These are phyloP conservation scores for Stemphylium lycopersici DNA, from an alignment of 2,329 filamentous ascomycete species.

Conservation along the genomic window DNA sequence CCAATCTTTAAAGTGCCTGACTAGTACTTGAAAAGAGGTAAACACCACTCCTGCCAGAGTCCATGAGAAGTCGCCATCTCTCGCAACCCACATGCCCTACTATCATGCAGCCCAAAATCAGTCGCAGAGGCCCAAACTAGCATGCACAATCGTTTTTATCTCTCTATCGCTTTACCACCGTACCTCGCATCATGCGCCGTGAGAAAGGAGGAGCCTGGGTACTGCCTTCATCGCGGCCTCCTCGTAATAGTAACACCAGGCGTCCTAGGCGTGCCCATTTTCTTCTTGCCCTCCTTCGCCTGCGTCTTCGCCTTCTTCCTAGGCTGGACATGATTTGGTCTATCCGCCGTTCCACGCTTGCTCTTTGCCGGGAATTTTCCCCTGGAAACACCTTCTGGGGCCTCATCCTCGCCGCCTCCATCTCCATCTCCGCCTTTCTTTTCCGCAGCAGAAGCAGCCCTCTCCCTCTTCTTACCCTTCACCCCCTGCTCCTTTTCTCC, in stretches of 20 bases:
- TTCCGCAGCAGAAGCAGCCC: neutral
- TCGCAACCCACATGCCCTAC: too few relatives aligned
- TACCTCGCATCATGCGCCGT: too few relatives aligned
- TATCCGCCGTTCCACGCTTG: constrained; percentile 8
- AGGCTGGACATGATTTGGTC: constrained; percentile 16
- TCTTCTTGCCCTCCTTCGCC: constrained; percentile 11
- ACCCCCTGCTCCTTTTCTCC: neutral
- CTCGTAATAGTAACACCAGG: constrained; percentile 8
- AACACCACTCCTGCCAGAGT: too few relatives aligned
- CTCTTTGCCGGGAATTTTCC: neutral
- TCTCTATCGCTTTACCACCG: too few relatives aligned
- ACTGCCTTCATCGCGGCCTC: neutral
- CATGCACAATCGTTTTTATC: too few relatives aligned
- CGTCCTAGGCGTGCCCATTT: neutral
- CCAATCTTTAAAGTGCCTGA: too few relatives aligned
- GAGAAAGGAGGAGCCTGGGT: too few relatives aligned
- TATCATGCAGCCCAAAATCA: too few relatives aligned
- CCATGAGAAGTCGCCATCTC: too few relatives aligned
- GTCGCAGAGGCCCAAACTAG: too few relatives aligned
- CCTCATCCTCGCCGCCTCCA: neutral
- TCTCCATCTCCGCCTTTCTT: constrained; percentile 24
- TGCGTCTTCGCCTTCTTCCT: constrained; percentile 32
- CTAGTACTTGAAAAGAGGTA: too few relatives aligned
- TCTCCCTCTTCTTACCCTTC: constrained; percentile 10
- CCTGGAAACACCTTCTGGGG: neutral